Conservation (phyloP, 768 basidiomycete genomes). For the Filobasidium wieringae region DNA sequence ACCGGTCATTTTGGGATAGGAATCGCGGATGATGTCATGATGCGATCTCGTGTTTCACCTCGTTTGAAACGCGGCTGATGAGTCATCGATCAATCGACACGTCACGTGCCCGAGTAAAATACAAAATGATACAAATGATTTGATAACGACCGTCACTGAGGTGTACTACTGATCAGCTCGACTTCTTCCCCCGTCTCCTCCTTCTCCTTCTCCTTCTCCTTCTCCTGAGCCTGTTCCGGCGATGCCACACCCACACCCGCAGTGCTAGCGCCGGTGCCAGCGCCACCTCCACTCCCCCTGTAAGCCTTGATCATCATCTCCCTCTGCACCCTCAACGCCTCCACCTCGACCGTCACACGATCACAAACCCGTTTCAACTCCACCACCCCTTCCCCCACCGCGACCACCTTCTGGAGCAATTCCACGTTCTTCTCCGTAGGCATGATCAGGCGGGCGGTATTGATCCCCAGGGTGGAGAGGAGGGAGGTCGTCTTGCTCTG, state of each 20-base stretch:
- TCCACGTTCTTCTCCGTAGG: conserved; percentile 73
- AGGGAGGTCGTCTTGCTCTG: conserved; percentile 65
- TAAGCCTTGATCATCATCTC: conserved; percentile 7
- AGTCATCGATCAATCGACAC: no score
- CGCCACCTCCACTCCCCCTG: not conserved
- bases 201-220: no score
- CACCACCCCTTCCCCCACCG: conserved; percentile 60
- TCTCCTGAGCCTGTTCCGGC: not conserved
- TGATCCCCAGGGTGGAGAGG: conserved; percentile 64
- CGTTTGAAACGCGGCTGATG: no score
- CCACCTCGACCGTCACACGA: conserved; percentile 71
- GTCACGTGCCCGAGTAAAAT: no score
- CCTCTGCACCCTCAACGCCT: conserved; percentile 50
- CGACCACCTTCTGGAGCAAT: conserved; percentile 60
- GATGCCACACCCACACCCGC: not conserved
- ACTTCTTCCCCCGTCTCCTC: no score
- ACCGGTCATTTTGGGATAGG: no score
- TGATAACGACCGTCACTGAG: no score
- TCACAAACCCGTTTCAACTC: conserved; percentile 78
- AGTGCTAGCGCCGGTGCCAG: not conserved
- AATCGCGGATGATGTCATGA: no score
- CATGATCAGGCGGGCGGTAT: conserved; percentile 72
- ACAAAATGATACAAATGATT: no score
- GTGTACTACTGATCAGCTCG: no score
- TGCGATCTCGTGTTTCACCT: no score